Conservation (phyloP, 2,329 filamentous ascomycete species). For the Tolypocladium tropicale region DNA sequence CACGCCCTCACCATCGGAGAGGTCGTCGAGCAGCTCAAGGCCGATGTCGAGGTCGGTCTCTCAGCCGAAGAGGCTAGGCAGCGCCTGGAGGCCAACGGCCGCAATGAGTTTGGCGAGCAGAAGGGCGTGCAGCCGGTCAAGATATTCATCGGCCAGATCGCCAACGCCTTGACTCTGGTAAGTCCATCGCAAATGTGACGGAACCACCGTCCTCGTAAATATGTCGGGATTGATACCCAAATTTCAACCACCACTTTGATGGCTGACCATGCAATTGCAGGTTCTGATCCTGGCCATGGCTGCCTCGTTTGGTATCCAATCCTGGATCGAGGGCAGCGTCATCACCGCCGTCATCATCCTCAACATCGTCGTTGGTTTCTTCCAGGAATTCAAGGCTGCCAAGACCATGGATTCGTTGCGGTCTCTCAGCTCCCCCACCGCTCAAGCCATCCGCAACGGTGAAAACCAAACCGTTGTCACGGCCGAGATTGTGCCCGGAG, state of each 20-base stretch:
- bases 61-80: conserved; percentile 39
- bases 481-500: conserved; percentile 43
- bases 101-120: conserved; percentile 53
- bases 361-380: conserved; percentile 44
- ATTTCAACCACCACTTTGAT: neutral
- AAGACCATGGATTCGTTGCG: conserved; percentile 39
- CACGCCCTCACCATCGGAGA: conserved; percentile 47
- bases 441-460: conserved; percentile 31
- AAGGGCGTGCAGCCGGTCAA: conserved; percentile 50
- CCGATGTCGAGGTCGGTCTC: conserved; percentile 48
- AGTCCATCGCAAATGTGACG: conserved; percentile 3
- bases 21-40: conserved; percentile 43
- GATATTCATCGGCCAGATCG: conserved; percentile 55
- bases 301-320: conserved; percentile 45
- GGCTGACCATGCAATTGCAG: conserved; percentile 11
- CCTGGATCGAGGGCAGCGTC: conserved; percentile 51
- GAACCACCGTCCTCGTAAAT: neutral
- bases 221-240: neutral
- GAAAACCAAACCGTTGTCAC: conserved; percentile 26
- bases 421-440: conserved; percentile 32
- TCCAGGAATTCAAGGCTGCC: conserved; percentile 35
- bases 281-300: conserved; percentile 47
- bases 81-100: conserved; percentile 46
- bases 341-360: conserved; percentile 46
- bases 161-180: conserved; percentile 60